These are phyloP conservation scores for Neckera pumila DNA, from an alignment of 225 moss, liverwort and hornwort species.

Conservation along the genomic window DNA sequence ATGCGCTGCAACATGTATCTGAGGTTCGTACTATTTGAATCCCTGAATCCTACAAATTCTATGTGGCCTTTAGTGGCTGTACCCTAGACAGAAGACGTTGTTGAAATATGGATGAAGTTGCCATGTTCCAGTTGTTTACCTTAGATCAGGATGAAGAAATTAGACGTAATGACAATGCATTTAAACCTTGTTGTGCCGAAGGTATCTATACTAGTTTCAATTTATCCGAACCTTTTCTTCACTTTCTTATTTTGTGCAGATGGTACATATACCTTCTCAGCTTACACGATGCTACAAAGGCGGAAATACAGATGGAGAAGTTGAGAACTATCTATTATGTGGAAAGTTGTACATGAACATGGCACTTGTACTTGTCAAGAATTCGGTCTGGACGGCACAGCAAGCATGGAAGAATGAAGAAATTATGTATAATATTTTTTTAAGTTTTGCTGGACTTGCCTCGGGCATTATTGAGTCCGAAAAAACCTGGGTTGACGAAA, in stretches of 20 bases:
- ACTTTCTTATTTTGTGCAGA: conserved; percentile 25
- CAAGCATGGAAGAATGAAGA: conserved; percentile 18
- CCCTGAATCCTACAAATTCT: not conserved
- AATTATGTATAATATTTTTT: conserved; percentile 30
- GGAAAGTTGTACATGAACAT: conserved; percentile 38
- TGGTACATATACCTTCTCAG: conserved; percentile 57
- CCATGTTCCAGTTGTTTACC: not conserved
- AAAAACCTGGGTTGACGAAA: conserved; percentile 28
- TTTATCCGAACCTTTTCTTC: not conserved
- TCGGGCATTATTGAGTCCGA: conserved; percentile 35
- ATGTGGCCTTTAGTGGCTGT: not conserved
- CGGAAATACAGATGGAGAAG: conserved; percentile 28
- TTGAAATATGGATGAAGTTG: not conserved
- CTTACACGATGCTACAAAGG: conserved; percentile 49
- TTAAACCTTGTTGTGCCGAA: not conserved
- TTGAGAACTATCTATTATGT: conserved; percentile 32
- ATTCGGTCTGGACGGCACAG: conserved; percentile 10
- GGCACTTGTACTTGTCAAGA: conserved; percentile 34
- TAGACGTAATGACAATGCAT: not conserved
- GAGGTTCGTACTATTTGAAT: conserved; percentile 9
- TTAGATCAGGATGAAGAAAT: not conserved
- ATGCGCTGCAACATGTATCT: conserved; percentile 30
- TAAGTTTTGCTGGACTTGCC: conserved; percentile 59
- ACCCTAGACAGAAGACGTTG: not conserved
- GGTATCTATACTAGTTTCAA: not conserved